phyloP scores from a whole-genome alignment of 1,139 yeast species.

The Protomyces macrosporus region DNA sequence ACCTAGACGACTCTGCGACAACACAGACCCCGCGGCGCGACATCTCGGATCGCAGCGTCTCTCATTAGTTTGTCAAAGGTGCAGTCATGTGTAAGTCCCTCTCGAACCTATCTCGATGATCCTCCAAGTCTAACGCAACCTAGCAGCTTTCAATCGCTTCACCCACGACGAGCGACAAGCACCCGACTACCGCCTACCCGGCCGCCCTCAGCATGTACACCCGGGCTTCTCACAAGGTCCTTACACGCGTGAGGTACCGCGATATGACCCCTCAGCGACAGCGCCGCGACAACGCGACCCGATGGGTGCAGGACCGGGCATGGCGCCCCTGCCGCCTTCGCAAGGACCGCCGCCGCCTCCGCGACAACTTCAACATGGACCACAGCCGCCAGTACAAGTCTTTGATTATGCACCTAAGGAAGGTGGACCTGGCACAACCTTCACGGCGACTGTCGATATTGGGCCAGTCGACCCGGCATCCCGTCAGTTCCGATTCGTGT shows the following conservation, averaged over 20 bases:
- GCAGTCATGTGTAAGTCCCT: not conserved
- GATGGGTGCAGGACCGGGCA: not conserved
- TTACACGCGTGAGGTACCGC: conserved; percentile 19
- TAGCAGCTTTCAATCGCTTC: not conserved
- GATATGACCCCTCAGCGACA: conserved; percentile 11
- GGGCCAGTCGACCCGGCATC: conserved; percentile 5
- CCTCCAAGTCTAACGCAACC: not conserved
- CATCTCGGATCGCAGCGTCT: not conserved
- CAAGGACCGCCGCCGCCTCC: not conserved
- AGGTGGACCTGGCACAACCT: conserved; percentile 15
- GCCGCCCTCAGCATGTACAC: not conserved
- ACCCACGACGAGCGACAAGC: not conserved
- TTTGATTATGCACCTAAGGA: conserved; percentile 3
- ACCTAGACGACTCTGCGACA: not conserved
- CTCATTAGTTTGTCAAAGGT: not conserved
- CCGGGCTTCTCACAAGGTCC: not conserved
- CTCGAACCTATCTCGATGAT: not conserved
- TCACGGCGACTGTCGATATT: conserved; percentile 6
- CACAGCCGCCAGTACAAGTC: not conserved
- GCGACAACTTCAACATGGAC: too few species aligned
- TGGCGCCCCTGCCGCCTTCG: not conserved
- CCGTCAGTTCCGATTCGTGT: conserved; percentile 8
- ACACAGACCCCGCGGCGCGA: not conserved
- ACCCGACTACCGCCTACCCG: not conserved
- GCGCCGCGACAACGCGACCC: not conserved